A percentile compares a stretch with the other conserved stretches of the same genome.
phyloP scores from a whole-genome alignment of 768 basidiomycete species.

The Boletus subparvulus region DNA sequence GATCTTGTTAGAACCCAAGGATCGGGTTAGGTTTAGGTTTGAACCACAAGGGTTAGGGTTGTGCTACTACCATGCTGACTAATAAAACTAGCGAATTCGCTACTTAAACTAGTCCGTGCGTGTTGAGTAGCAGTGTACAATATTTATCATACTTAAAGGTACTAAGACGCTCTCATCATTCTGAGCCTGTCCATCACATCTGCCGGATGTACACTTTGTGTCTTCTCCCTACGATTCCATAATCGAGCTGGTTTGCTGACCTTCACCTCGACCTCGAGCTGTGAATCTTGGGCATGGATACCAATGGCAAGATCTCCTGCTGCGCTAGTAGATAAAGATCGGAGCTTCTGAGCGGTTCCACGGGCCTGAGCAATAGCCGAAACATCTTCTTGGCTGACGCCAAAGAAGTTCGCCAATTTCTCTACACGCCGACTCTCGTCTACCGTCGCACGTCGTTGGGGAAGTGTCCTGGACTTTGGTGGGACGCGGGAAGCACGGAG shows the following conservation, averaged over 20 bases:
- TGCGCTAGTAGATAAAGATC: neutral
- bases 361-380: neutral
- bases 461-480: neutral
- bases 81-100: neutral
- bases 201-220: conserved; percentile 38
- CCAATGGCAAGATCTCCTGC: conserved; percentile 6
- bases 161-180: conserved; percentile 35
- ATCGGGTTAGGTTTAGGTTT: conserved; percentile 36
- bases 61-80: neutral
- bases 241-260: conserved; percentile 39
- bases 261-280: conserved; percentile 39
- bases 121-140: neutral
- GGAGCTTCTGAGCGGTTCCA: neutral
- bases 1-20: conserved; percentile 25
- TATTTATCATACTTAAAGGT: neutral
- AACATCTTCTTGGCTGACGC: conserved; percentile 9
- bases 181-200: conserved; percentile 48
- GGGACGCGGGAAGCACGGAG: neutral
- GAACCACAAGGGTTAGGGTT: conserved; percentile 23
- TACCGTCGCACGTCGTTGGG: conserved; percentile 2
- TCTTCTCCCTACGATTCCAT: conserved; percentile 35
- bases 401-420: conserved; percentile 18
- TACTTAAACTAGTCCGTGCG: too few relatives aligned
- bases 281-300: neutral
- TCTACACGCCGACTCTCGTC: conserved; percentile 11